phyloP scores from a whole-genome alignment of 2,329 filamentous ascomycete genomes.

The Xylogone sp. region DNA sequence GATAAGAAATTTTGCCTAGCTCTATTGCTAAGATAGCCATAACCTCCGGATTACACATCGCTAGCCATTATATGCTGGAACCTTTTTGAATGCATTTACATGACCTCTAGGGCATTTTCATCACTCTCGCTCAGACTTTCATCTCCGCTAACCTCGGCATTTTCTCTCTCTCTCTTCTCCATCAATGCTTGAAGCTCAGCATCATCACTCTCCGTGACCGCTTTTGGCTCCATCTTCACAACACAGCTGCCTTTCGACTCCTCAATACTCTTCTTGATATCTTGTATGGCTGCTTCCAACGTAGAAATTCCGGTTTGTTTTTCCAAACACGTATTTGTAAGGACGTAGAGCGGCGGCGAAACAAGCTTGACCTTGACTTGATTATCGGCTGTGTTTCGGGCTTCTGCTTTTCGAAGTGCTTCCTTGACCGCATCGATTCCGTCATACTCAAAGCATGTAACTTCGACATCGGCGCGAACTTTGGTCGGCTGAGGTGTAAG shows the following conservation, averaged over 20 bases:
- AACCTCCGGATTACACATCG: not conserved
- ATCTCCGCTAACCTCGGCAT: constrained; percentile 95
- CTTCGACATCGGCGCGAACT: constrained; percentile 95
- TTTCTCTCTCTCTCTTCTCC: constrained; percentile 98
- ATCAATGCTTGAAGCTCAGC: constrained; percentile 95
- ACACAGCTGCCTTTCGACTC: constrained; percentile 73
- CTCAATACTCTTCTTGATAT: constrained; percentile 79
- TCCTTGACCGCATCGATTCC: constrained; percentile 98
- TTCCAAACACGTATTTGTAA: constrained; percentile 93
- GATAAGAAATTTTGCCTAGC: too few relatives aligned
- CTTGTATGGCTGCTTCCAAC: constrained; percentile 84
- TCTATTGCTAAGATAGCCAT: not conserved
- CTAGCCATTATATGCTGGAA: not conserved
- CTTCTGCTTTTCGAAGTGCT: constrained; percentile 86
- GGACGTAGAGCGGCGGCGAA: constrained; percentile 93
- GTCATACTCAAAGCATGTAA: constrained; percentile 93
- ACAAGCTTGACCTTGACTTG: constrained; percentile 98
- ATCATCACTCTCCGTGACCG: constrained; percentile 97
- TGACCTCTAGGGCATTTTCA: constrained; percentile 66
- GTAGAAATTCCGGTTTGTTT: constrained; percentile 81
- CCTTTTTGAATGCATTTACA: constrained; percentile 29
- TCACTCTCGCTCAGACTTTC: constrained; percentile 96
- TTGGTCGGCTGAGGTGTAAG: constrained; percentile 98
- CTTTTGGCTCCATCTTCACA: constrained; percentile 99
- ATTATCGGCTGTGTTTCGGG: constrained; percentile 84